Base-by-base conservation (phyloP, 352 stramenopile genomes). In the Globisporangium uncinulatum region DNA sequence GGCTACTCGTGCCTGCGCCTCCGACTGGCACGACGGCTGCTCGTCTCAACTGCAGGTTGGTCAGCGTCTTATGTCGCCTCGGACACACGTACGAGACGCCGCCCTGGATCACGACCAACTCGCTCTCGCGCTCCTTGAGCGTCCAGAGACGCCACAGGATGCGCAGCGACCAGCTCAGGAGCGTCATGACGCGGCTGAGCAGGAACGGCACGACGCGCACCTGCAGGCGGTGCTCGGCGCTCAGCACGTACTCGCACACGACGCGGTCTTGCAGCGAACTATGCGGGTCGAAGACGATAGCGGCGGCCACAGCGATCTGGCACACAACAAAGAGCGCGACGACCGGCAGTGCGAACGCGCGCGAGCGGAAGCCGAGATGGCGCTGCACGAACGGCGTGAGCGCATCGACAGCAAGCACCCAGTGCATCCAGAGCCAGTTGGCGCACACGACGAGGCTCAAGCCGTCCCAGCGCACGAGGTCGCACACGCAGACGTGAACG, bases 381-480 rank as follows among this genome's bases (percentile, higher is more conserved):
- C 21, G 15, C 17, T 42, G 37, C 15, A 62, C 31, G 14, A 49
- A 45, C 7, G 58, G 57, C 13, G 52, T 65, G 36, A 68, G 48
- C 3, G 45, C 51, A 42, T 79, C 68, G 32, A 67, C 54, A 6
- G 63, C 72, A 11, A 75, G 51, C 5, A 76, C 56, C 58, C 64
- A 74, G 37, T 74, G 60, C 42, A 68, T 47, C 55, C 60, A 72
- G 6, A 76, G 39, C 62, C 67, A 74, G 17, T 34, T 53, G 2
- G 59, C 44, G 0, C 44, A 24, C n/a, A 77, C 59, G 0, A 58
- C n/a, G 4, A 65, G 41, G 7, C 52, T 49, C 0, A 61, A 55
- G 0, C 29, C 45, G 47, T 77, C 66, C 71, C 68, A 80, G 5
- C 29, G 31, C 24, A 73, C 65, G 13, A 80, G 24, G 51, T 75